Percentiles rank a stretch among this genome's conserved stretches.
These are phyloP conservation scores for Penicillium egyptiacum DNA, from an alignment of 495 filamentous ascomycete genomes.

Conservation along the genomic window DNA sequence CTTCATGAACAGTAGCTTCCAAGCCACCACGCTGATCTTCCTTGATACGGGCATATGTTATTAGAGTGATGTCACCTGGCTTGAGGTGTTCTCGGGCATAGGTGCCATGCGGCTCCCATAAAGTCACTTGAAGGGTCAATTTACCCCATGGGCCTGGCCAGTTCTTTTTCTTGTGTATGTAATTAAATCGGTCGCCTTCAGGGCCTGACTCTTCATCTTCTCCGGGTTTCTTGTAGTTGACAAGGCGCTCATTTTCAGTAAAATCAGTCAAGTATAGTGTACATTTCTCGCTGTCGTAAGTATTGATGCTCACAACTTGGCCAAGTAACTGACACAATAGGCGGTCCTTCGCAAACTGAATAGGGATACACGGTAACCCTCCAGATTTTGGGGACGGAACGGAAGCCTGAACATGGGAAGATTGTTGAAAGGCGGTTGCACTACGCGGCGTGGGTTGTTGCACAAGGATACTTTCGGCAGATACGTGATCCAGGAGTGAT, in stretches of 20 bases:
- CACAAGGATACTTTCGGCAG: conserved; percentile 5
- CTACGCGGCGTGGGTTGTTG: conserved; percentile 12
- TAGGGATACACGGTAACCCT: conserved; percentile 55
- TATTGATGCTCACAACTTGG: conserved; percentile 69
- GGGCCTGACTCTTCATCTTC: conserved; percentile 37
- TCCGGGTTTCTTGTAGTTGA: conserved; percentile 46
- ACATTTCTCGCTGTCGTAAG: conserved; percentile 43
- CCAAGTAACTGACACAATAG: conserved; percentile 70
- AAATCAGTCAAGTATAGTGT: conserved; percentile 86
- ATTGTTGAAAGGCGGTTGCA: background rate
- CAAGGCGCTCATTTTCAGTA: conserved; percentile 65
- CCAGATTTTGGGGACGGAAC: conserved; percentile 8
- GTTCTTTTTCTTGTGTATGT: conserved; percentile 37
- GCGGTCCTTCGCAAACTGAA: conserved; percentile 60
- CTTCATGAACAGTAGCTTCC: conserved; percentile 71
- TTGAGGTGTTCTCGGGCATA: conserved; percentile 56
- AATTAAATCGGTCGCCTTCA: conserved; percentile 53
- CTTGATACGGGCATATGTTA: conserved; percentile 76
- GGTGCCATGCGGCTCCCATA: conserved; percentile 67
- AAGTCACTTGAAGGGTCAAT: conserved; percentile 67
- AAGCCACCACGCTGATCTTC: conserved; percentile 44
- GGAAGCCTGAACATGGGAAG: conserved; percentile 17
- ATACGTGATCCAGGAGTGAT: conserved; percentile 29
- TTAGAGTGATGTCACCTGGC: conserved; percentile 57
- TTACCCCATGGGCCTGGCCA: conserved; percentile 82